Evolutionary conservation across 2,329 filamentous ascomycete genomes (phyloP).

Genomic region (Microdochium paspali): DNA sequence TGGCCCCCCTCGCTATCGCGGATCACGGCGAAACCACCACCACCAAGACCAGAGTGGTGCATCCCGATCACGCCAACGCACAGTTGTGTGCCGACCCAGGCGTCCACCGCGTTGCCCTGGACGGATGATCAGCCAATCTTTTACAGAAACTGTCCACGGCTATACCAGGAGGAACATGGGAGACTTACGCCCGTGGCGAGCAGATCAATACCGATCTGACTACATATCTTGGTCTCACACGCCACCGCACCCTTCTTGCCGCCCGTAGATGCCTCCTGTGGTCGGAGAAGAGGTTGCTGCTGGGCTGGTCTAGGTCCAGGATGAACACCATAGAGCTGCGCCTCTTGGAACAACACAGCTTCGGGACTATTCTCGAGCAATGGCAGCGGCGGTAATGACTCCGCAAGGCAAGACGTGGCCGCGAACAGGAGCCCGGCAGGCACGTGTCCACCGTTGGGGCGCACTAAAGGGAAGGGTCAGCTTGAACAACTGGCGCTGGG

Average conservation of each 20-base stretch:
- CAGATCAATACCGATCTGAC: constrained; percentile 21
- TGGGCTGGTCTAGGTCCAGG: not conserved
- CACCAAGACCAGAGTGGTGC: constrained; percentile 78
- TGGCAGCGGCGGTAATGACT: not conserved
- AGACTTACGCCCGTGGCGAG: constrained; percentile 16
- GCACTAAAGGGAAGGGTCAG: too few relatives aligned
- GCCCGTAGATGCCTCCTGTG: constrained; percentile 1
- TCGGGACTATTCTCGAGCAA: not conserved
- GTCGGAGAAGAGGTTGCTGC: not conserved
- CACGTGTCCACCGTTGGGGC: not conserved
- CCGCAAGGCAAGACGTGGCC: not conserved
- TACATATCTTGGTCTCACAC: constrained; percentile 20
- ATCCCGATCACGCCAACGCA: constrained; percentile 69
- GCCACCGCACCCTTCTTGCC: constrained; percentile 16
- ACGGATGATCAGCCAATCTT: not conserved
- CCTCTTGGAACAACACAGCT: not conserved
- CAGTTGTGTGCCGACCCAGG: constrained; percentile 62
- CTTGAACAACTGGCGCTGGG: too few relatives aligned
- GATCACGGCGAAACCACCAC: constrained; percentile 83
- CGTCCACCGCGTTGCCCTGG: constrained; percentile 68
- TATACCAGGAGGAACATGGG: too few relatives aligned
- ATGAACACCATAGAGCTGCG: not conserved
- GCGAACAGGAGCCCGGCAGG: not conserved
- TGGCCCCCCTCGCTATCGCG: constrained; percentile 62
- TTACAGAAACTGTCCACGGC: too few relatives aligned